Conservation (phyloP, 208 protist species). For the Perkinsela sp. region DNA sequence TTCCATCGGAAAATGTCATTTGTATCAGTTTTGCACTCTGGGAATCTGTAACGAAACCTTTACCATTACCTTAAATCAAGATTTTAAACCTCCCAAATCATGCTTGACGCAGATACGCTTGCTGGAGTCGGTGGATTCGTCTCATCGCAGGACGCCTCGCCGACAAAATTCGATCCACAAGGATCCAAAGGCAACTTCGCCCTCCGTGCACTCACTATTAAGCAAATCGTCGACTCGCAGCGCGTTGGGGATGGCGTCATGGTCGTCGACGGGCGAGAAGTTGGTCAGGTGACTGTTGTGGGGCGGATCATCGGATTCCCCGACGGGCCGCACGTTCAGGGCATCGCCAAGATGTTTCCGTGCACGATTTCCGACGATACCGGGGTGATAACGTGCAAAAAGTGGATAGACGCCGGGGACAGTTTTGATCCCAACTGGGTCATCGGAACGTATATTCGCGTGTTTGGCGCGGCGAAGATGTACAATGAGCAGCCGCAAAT, state of each 20-base stretch:
- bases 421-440: conserved; percentile 21
- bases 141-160: background rate
- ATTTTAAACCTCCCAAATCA: no score
- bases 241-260: conserved; percentile 46
- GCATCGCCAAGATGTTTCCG: conserved; percentile 48
- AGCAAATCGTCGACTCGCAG: conserved; percentile 43
- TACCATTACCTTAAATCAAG: no score
- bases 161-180: background rate
- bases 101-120: background rate
- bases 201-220: conserved; percentile 48
- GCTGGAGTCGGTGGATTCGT: background rate
- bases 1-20: no score
- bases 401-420: conserved; percentile 38
- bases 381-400: conserved; percentile 29
- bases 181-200: background rate
- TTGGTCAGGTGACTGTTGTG: conserved; percentile 44
- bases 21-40: no score
- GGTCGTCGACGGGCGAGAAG: conserved; percentile 50
- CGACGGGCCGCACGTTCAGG: conserved; percentile 15
- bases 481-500: conserved; percentile 43
- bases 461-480: conserved; percentile 45
- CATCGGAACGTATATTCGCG: conserved; percentile 35
- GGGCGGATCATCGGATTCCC: conserved; percentile 47
- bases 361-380: conserved; percentile 55
- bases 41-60: no score